Percentiles rank a stretch among this genome's conserved stretches.
These are phyloP conservation scores for Cornus florida DNA, from an alignment of 148 eudicot species.

Conservation along the genomic window DNA sequence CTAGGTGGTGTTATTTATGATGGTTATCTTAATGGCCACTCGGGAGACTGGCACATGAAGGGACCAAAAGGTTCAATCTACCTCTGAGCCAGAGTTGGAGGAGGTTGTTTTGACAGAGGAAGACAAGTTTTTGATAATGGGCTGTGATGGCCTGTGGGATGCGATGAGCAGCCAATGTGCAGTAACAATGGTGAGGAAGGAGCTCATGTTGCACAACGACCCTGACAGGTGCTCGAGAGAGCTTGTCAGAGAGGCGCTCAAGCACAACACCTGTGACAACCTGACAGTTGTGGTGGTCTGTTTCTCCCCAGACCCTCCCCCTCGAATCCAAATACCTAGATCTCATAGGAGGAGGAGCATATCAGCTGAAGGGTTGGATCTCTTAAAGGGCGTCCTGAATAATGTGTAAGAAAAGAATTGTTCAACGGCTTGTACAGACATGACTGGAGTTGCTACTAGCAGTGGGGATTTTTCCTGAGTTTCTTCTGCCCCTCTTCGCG, in stretches of 20 bases:
- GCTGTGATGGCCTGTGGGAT: conserved; percentile 63
- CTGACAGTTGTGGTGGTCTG: conserved; percentile 57
- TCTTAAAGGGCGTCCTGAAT: conserved; percentile 46
- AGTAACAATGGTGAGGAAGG: conserved; percentile 48
- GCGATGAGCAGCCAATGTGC: conserved; percentile 69
- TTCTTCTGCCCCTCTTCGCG: background rate
- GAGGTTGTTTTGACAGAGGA: conserved; percentile 45
- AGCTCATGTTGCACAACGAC: conserved; percentile 61
- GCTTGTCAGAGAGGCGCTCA: conserved; percentile 48
- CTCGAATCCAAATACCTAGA: conserved; percentile 36
- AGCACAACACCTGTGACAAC: conserved; percentile 54
- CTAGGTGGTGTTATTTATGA: conserved; percentile 59
- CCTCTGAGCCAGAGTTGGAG: conserved; percentile 58
- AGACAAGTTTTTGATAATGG: conserved; percentile 61
- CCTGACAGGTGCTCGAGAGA: conserved; percentile 47
- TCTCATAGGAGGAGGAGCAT: conserved; percentile 49
- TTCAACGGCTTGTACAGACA: conserved; percentile 5
- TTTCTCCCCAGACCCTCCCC: conserved; percentile 55
- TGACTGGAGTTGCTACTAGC: background rate
- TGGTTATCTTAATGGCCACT: conserved; percentile 62
- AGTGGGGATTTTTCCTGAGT: background rate
- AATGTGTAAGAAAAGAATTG: conserved; percentile 18
- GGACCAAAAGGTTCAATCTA: conserved; percentile 44
- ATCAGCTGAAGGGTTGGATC: conserved; percentile 59
- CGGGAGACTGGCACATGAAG: conserved; percentile 71